Base-by-base conservation (phyloP, 345 rosid genomes). In the Durio zibethinus region DNA sequence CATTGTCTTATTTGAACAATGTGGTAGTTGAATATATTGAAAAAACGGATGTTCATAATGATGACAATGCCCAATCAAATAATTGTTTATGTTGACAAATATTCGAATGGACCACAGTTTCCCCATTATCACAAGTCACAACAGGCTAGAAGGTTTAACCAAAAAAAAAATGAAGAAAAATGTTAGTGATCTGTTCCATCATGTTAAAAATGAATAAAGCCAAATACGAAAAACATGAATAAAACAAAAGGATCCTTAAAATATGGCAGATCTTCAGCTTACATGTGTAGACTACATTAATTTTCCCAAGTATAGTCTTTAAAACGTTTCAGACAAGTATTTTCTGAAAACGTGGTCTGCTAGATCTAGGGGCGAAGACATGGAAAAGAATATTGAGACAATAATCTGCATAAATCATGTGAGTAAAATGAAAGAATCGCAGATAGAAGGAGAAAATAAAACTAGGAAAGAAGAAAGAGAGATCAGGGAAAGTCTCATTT, bases 41-140 rank as follows among this genome's bases (percentile, higher is more conserved):
- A n/a, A 72, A 54, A 54, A 36, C n/a, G 48, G 54, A 73, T 54
- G 76, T 73, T 15, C 21, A 53, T 38, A 56, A 73, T 36, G 76
- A 73, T 73, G 21, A 73, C 64, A 54, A 21, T 56, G 50, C 21
- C 76, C 76, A 73, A 73, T 73, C 65, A 38, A 73, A 73, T 56
- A 73, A 38, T 73, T 56, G 65, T 54, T 73, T 54, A 20, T 27
- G 42, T 29, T 23, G 31, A 50, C 15, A 73, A 73, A 73, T 21
- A 56, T 21, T 36, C 21, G 76, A 23, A 33, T 73, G 76, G 76
- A 73, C 50, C 76, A 48, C 73, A 52, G 6, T 53, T 72, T n/a
- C 31, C 31, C 20, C 10, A 64, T 33, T 29, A 31, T 29, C 38
- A 14, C 15, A 31, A 47, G 43, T 35, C 25, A 63, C 68, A 3